Evolutionary conservation across 768 basidiomycete genomes (phyloP).

Genomic region (Coprinopsis marcescibilis): DNA sequence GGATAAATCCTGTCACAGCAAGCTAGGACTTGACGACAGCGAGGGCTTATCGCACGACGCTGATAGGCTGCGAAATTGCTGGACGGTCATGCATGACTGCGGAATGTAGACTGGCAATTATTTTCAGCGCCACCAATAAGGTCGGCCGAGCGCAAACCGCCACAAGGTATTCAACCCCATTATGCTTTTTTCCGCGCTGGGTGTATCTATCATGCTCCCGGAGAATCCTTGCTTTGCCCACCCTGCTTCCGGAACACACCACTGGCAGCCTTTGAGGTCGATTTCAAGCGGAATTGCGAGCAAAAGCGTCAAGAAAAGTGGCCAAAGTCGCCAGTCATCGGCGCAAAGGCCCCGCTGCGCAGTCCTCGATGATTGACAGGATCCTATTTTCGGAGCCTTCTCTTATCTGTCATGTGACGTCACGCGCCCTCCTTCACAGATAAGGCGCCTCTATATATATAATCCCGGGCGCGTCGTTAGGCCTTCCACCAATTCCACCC

Average conservation of each 20-base stretch:
- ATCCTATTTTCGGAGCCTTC: not conserved
- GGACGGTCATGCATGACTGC: not conserved
- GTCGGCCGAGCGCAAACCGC: no score
- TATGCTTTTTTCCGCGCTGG: no score
- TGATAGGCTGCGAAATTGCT: not conserved
- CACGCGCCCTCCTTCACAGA: not conserved
- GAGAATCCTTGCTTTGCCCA: no score
- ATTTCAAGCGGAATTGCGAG: not conserved
- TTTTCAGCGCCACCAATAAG: no score
- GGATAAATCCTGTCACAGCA: no score
- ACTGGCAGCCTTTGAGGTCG: no score
- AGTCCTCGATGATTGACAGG: not conserved
- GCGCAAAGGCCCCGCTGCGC: not conserved
- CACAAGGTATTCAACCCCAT: no score
- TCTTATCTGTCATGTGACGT: constrained; percentile 2
- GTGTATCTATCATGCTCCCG: no score
- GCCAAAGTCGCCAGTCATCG: not conserved
- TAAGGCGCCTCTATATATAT: not conserved
- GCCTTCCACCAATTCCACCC: not conserved
- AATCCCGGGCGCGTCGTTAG: not conserved
- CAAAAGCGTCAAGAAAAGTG: not conserved
- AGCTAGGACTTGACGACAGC: no score
- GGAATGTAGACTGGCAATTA: no score
- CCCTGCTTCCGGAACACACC: no score
- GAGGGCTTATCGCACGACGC: not conserved